Conservation (phyloP, 257 asterid species). For the Lavandula angustifolia region DNA sequence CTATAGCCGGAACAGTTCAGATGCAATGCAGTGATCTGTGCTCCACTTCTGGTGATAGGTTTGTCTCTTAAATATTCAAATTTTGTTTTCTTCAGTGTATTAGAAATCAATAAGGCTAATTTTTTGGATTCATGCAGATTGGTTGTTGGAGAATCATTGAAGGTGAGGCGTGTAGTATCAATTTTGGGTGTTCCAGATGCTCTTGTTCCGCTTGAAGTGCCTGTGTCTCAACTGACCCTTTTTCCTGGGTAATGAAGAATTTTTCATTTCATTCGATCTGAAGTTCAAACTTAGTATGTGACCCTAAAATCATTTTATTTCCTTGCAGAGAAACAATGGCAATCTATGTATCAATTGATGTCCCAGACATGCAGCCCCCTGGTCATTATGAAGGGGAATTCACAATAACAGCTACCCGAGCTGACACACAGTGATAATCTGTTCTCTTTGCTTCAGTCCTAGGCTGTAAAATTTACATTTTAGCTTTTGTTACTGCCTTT, state of each 20-base stretch:
- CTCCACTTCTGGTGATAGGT: slow-evolving; percentile 89
- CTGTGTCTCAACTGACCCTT: slow-evolving; percentile 63
- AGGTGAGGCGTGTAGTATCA: slow-evolving; percentile 81
- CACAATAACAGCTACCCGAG: slow-evolving; percentile 72
- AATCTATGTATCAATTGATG: slow-evolving; percentile 83
- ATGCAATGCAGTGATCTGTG: slow-evolving; percentile 77
- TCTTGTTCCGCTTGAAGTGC: slow-evolving; percentile 90
- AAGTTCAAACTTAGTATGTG: slow-evolving; percentile 11
- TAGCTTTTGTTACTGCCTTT: slow-evolving; percentile 1
- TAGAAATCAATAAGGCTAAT: slow-evolving; percentile 23
- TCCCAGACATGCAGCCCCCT: slow-evolving; percentile 80
- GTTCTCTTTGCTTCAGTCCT: slow-evolving; percentile 42
- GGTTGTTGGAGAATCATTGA: slow-evolving; percentile 80
- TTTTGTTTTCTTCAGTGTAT: slow-evolving; percentile 25
- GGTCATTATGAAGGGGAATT: slow-evolving; percentile 97
- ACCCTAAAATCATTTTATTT: slow-evolving; percentile 24
- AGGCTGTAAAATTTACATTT: slow-evolving; percentile 21
- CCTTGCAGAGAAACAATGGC: slow-evolving; percentile 79
- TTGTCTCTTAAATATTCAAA: slow-evolving; percentile 32
- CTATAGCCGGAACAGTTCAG: slow-evolving; percentile 78
- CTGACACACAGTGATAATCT: slow-evolving; percentile 74
- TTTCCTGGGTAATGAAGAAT: slow-evolving; percentile 70
- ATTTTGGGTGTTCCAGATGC: slow-evolving; percentile 95
- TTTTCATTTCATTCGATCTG: slow-evolving; percentile 14
- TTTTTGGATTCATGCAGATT: slow-evolving; percentile 50